Conservation (phyloP, 345 rosid species). For the Zanthoxylum bungeanum region DNA sequence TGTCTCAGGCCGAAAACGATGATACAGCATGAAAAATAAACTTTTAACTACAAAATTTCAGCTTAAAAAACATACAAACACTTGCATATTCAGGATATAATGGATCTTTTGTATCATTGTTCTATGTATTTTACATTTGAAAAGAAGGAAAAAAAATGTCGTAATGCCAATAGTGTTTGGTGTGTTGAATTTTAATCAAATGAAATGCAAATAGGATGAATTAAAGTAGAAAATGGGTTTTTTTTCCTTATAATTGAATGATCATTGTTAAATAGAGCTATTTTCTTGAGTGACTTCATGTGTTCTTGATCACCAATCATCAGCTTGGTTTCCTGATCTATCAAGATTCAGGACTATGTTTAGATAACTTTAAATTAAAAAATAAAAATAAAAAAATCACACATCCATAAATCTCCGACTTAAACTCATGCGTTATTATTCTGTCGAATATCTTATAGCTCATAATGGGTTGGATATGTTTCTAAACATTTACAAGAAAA, state of each 20-base stretch:
- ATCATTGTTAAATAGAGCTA: not conserved
- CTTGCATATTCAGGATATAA: not conserved
- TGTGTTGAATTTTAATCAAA: not conserved
- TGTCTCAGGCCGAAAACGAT: constrained; percentile 70
- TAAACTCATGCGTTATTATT: no score
- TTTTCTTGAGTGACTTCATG: not conserved
- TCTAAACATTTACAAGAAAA: no score
- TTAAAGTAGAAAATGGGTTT: not conserved
- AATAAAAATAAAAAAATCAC: no score
- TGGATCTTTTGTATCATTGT: not conserved
- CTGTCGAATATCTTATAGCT: no score
- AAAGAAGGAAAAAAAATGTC: not conserved
- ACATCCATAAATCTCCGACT: no score
- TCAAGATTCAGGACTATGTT: no score
- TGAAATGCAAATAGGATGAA: not conserved
- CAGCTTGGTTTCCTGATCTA: not conserved
- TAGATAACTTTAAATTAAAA: no score
- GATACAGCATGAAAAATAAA: constrained; percentile 16
- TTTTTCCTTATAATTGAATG: not conserved
- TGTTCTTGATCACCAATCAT: not conserved
- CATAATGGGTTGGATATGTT: no score
- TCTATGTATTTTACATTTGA: not conserved
- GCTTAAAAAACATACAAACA: not conserved
- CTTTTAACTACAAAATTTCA: not conserved
- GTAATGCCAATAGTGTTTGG: not conserved